Conservation (phyloP, 306 rosid genomes). For the Lathyrus tuberosus region DNA sequence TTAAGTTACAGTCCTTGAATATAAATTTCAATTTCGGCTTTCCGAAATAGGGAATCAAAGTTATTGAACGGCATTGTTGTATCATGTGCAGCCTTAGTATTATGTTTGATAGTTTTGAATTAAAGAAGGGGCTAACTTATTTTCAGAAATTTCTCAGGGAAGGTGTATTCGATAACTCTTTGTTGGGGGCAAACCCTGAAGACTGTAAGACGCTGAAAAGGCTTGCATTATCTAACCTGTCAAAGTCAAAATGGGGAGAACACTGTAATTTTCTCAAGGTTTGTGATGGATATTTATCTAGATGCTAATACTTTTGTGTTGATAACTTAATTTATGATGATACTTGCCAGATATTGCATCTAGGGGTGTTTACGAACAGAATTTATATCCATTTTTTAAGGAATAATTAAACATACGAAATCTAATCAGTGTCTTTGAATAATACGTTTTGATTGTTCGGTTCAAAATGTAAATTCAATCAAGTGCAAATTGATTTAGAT, state of each 20-base stretch:
- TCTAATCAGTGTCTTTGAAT: background rate
- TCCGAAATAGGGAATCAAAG: background rate
- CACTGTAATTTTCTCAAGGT: slow-evolving; percentile 79
- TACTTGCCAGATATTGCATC: background rate
- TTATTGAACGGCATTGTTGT: slow-evolving; percentile 39
- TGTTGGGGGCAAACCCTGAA: slow-evolving; percentile 59
- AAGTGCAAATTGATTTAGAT: background rate
- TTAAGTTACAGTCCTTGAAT: slow-evolving; percentile 16
- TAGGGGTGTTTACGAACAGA: background rate
- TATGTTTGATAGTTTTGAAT: slow-evolving; percentile 75
- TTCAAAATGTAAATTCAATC: slow-evolving; percentile 14
- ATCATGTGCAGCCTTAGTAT: slow-evolving; percentile 66
- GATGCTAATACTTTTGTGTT: slow-evolving; percentile 9
- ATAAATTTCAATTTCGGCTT: slow-evolving; percentile 15
- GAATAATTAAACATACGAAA: background rate
- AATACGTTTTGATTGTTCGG: background rate
- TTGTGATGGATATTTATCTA: slow-evolving; percentile 39
- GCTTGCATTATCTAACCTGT: slow-evolving; percentile 62
- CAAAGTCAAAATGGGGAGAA: slow-evolving; percentile 81
- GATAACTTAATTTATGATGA: background rate
- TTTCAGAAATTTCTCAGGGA: slow-evolving; percentile 82
- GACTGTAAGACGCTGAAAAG: slow-evolving; percentile 75
- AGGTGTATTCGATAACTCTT: slow-evolving; percentile 81
- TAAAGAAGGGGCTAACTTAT: slow-evolving; percentile 73
- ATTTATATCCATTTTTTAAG: background rate